Evolutionary conservation across 2,329 filamentous ascomycete species (phyloP).

Genomic region (Calonectria montana): DNA sequence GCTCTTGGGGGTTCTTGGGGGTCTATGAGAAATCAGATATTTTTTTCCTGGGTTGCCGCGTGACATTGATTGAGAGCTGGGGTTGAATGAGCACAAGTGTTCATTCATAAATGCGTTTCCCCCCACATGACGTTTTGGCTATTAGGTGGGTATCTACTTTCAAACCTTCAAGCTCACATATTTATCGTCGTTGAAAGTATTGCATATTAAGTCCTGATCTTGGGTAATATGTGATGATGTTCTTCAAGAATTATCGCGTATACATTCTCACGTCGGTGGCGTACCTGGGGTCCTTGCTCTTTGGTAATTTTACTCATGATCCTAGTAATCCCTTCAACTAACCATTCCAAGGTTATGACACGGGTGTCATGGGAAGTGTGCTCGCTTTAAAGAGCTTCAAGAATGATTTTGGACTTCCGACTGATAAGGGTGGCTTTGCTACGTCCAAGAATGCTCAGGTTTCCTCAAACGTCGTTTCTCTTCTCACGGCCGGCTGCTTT

Average conservation of each 20-base stretch:
- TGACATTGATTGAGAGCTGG: neutral
- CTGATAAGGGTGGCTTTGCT: constrained; percentile 25
- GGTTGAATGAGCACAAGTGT: neutral
- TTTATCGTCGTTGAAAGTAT: neutral
- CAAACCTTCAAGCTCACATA: neutral
- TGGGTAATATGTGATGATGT: neutral
- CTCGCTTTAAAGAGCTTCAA: constrained; percentile 32
- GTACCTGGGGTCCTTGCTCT: constrained; percentile 22
- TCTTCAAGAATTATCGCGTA: constrained; percentile 23
- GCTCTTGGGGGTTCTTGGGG: neutral
- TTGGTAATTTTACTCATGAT: neutral
- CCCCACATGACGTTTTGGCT: neutral
- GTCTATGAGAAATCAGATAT: neutral
- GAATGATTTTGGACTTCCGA: constrained; percentile 28
- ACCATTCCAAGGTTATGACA: neutral
- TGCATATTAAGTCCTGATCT: neutral
- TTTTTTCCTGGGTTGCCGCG: neutral
- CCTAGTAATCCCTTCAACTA: neutral
- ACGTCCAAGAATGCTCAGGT: constrained; percentile 26
- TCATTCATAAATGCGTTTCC: neutral
- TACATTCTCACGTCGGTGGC: constrained; percentile 21
- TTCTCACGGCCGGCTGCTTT: constrained; percentile 36
- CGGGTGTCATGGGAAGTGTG: constrained; percentile 24
- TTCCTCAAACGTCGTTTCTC: constrained; percentile 31
- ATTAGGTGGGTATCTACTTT: neutral